Evolutionary conservation across 176 grass and related monocot species (phyloP).

Genomic region (Melocanna baccifera): DNA sequence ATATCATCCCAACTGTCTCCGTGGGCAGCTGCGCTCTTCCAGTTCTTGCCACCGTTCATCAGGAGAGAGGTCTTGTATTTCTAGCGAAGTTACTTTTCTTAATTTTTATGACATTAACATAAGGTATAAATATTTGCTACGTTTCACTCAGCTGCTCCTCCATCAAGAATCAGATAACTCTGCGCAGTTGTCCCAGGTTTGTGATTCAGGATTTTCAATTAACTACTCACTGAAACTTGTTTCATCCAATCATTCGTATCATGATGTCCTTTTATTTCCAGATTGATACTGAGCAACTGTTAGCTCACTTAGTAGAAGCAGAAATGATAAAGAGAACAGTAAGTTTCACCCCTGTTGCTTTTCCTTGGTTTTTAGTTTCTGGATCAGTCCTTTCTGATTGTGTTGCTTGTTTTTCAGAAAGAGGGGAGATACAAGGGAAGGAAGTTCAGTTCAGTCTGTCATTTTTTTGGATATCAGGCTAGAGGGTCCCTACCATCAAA

Average conservation of each 20-base stretch:
- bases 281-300: conserved; percentile 72
- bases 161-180: conserved; percentile 76
- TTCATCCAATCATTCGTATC: background rate
- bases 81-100: conserved; percentile 1
- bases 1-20: conserved; percentile 57
- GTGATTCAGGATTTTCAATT: background rate
- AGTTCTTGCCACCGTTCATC: conserved; percentile 65
- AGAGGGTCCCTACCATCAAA: conserved; percentile 63
- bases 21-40: conserved; percentile 65
- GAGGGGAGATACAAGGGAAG: conserved; percentile 63
- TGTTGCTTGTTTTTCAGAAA: conserved; percentile 43
- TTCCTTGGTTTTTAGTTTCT: background rate
- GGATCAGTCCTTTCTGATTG: background rate
- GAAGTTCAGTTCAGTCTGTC: conserved; percentile 71
- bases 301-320: conserved; percentile 66
- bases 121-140: background rate
- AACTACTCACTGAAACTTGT: background rate
- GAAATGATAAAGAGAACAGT: conserved; percentile 70
- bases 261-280: conserved; percentile 16
- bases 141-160: conserved; percentile 56
- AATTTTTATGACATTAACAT: background rate
- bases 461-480: conserved; percentile 79
- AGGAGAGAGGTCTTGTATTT: conserved; percentile 55
- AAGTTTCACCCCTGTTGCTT: background rate
- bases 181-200: conserved; percentile 73